A percentile compares a stretch with the other conserved stretches of the same genome.
These are phyloP conservation scores for Dactylorhiza incarnata DNA, from an alignment of 106 monocot species.

Conservation along the genomic window DNA sequence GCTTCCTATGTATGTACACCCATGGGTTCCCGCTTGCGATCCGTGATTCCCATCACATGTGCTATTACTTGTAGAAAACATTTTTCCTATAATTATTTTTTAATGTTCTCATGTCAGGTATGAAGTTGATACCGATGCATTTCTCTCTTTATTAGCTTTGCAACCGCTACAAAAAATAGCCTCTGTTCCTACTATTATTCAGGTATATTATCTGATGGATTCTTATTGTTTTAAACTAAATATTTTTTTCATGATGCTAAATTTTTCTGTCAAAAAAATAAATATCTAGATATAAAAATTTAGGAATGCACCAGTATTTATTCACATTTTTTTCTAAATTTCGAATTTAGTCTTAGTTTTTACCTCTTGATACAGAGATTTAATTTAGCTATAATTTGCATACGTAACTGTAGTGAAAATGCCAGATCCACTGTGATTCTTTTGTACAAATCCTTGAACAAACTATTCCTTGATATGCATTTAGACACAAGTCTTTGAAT, in stretches of 20 bases:
- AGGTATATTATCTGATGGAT: constrained; percentile 41
- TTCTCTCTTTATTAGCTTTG: constrained; percentile 87
- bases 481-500: too few relatives aligned
- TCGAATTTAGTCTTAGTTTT: not conserved
- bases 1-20: too few relatives aligned
- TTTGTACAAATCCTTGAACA: too few relatives aligned
- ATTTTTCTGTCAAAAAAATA: not conserved
- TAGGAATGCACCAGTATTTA: not conserved
- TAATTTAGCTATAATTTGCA: not conserved
- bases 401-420: too few relatives aligned
- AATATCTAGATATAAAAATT: not conserved
- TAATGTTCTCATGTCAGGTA: constrained; percentile 42
- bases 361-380: not conserved
- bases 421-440: too few relatives aligned
- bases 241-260: constrained; percentile 2
- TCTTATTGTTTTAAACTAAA: not conserved
- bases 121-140: constrained; percentile 97
- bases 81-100: constrained; percentile 1
- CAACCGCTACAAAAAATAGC: constrained; percentile 76
- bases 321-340: not conserved
- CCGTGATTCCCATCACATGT: not conserved
- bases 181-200: constrained; percentile 74
- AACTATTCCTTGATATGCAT: too few relatives aligned
- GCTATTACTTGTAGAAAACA: not conserved
- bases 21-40: too few relatives aligned